These are phyloP conservation scores for Globisporangium nodosum DNA, from an alignment of 352 stramenopile species.

Conservation along the genomic window DNA sequence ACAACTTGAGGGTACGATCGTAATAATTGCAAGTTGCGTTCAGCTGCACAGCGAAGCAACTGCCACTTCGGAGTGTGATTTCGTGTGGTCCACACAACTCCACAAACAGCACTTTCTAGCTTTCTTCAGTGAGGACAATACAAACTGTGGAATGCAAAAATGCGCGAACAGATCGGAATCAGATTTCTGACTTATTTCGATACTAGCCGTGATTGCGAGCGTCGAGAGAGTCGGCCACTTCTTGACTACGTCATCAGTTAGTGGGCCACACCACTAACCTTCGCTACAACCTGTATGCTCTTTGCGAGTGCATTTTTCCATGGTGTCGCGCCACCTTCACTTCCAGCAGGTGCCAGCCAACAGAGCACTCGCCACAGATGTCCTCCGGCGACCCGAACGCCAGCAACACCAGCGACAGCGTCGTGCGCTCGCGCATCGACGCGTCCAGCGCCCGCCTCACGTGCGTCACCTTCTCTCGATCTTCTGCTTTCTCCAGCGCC, in stretches of 20 bases:
- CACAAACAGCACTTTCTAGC: not conserved
- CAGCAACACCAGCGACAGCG: slow-evolving; percentile 34
- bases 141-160: not conserved
- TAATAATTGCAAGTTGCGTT: not conserved
- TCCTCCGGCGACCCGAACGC: not conserved
- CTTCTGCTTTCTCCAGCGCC: not conserved
- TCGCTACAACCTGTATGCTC: no score
- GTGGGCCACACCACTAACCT: no score
- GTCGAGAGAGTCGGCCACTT: no score
- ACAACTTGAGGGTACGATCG: no score
- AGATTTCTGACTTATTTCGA: no score
- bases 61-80: not conserved
- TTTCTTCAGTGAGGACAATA: not conserved
- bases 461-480: slow-evolving; percentile 22
- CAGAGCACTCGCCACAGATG: not conserved
- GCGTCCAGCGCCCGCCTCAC: slow-evolving; percentile 60
- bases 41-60: not conserved
- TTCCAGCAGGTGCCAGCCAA: no score
- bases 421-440: slow-evolving; percentile 61
- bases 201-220: no score
- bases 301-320: no score
- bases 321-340: no score
- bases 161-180: no score
- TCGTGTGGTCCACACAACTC: not conserved
- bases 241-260: no score